Evolutionary conservation across 805 yeast genomes (phyloP), one percentile per base, ranked within the genome.

Genomic region (Saturnispora zaruensis): DNA sequence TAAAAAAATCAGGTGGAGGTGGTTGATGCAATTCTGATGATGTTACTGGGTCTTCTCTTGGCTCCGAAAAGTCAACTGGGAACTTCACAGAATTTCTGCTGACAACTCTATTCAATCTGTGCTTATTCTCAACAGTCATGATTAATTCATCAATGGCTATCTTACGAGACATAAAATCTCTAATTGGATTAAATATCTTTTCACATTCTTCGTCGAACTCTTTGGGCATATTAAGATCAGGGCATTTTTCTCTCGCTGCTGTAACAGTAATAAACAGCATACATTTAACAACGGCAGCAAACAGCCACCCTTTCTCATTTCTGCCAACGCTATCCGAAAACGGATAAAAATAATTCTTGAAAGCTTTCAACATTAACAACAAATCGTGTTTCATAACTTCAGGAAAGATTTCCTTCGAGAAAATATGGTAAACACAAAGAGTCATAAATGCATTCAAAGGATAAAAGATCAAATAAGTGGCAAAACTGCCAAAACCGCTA

Each of bases 391-490:
- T 47, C 6, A 56, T 54, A 3, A 45, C 51, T 3, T 48, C 50
- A 16, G 30, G 32, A 6, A 14, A 9, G 24, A 41, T 28, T 0
- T 44, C 46, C 9, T 62, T 59, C 18, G 49, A 51, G 32, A 61
- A 59, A 9, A 68, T 36, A 40, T 59, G 55, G 16, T 56, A 59
- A 11, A 64, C 61, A 50, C 62, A 55, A 14, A 68, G 45, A 1
- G 66, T 53, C 33, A 68, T 49, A 45, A 57, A 64, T 3, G 69
- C 66, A 53, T 63, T 53, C 42, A 67, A 61, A 16, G 69, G 65
- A 47, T 59, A 66, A 51, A 59, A 65, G 3, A 58, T 41, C 30
- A 57, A 54, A 43, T 59, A 60, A 28, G 55, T 54, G 5, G 58
- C 52, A 46, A 53, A 60, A 28, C 53, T 51, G 0, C 51, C 25